These are phyloP conservation scores for Ophiorrhiza pumila DNA, from an alignment of 257 asterid genomes.

Conservation along the genomic window DNA sequence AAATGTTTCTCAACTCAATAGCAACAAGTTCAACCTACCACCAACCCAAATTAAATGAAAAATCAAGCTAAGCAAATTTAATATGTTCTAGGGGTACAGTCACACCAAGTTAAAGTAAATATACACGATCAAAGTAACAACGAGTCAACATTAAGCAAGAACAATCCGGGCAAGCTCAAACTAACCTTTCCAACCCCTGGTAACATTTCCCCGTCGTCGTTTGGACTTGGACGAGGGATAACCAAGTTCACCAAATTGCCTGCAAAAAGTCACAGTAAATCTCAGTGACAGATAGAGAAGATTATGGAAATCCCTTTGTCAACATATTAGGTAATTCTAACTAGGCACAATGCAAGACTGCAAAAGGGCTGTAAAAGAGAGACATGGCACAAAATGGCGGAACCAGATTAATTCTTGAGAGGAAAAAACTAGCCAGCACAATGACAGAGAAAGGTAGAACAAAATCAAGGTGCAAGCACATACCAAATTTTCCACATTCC, in stretches of 20 bases:
- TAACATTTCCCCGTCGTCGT: slow-evolving; percentile 58
- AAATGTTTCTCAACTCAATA: no score
- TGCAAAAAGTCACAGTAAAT: slow-evolving; percentile 27
- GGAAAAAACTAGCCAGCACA: neutral
- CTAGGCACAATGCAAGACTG: slow-evolving; percentile 22
- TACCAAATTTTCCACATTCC: slow-evolving; percentile 78
- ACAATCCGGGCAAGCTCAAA: neutral
- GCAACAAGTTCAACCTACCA: no score
- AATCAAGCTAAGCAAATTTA: no score
- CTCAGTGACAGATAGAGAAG: neutral
- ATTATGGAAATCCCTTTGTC: slow-evolving; percentile 26
- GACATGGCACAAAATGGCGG: slow-evolving; percentile 17
- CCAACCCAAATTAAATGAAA: no score
- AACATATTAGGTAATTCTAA: slow-evolving; percentile 17
- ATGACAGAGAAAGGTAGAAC: neutral
- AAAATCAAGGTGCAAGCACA: neutral
- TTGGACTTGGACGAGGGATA: slow-evolving; percentile 82
- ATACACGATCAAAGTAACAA: no score
- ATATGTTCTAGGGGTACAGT: no score
- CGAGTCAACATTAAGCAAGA: neutral
- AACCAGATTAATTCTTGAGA: neutral
- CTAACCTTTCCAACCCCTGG: slow-evolving; percentile 97
- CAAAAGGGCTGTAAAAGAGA: slow-evolving; percentile 33
- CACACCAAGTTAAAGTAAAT: no score
- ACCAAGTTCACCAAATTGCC: slow-evolving; percentile 71